phyloP scores from a whole-genome alignment of 192 early-diverging fungal species.

The Coemansia sp. region DNA sequence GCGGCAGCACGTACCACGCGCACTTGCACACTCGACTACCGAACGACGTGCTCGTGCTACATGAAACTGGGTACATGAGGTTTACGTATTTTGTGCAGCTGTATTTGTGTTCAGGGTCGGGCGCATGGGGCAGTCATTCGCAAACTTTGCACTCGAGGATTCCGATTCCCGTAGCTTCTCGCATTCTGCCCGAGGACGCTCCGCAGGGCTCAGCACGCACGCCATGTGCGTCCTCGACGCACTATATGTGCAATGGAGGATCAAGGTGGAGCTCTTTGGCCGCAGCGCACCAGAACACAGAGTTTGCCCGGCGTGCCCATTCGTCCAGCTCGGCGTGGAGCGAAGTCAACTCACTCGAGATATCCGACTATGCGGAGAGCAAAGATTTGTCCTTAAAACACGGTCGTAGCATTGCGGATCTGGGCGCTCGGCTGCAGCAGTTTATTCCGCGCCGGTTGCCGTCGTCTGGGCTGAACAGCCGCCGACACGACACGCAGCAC shows the following conservation, averaged over 20 bases:
- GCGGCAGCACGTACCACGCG: conserved; percentile 28
- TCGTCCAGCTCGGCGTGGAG: conserved; percentile 19
- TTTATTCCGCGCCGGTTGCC: conserved; percentile 43
- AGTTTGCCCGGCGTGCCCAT: neutral
- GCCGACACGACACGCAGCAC: neutral
- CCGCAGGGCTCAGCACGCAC: neutral
- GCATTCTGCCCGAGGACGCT: conserved; percentile 21
- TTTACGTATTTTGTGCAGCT: conserved; percentile 37
- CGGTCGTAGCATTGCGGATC: conserved; percentile 34
- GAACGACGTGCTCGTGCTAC: conserved; percentile 17
- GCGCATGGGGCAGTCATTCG: conserved; percentile 30
- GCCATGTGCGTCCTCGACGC: no score
- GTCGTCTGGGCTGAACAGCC: neutral
- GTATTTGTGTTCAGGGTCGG: conserved; percentile 18
- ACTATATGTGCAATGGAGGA: no score
- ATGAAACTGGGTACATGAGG: conserved; percentile 37
- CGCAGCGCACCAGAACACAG: neutral
- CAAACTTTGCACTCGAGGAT: conserved; percentile 18
- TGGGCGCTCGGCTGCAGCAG: conserved; percentile 37
- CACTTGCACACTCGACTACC: conserved; percentile 28
- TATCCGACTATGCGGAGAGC: neutral
- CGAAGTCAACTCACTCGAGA: conserved; percentile 10
- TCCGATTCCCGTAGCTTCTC: conserved; percentile 36
- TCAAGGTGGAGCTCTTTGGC: neutral
- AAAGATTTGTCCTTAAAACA: conserved; percentile 8